Evolutionary conservation across 441 rosid genomes (phyloP).

Genomic region (Bruguiera hainesii): DNA sequence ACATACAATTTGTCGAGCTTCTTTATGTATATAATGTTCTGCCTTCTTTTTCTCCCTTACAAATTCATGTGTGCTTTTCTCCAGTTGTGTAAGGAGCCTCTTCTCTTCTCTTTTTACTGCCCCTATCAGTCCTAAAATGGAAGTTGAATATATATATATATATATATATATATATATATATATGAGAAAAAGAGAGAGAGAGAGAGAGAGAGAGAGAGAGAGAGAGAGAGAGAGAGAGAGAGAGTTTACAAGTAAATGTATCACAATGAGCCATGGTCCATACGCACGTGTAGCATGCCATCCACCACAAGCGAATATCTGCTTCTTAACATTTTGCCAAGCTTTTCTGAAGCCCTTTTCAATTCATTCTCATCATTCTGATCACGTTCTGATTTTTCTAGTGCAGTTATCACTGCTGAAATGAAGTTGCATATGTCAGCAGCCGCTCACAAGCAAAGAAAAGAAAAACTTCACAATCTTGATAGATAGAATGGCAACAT

Average conservation of each 20-base stretch:
- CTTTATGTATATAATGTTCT: constrained; percentile 59
- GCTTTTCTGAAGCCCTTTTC: constrained; percentile 56
- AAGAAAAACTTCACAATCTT: neutral
- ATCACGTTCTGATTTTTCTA: constrained; percentile 37
- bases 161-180: too few species aligned
- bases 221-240: neutral
- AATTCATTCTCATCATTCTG: constrained; percentile 33
- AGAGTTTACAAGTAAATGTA: neutral
- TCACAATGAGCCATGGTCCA: constrained; percentile 8
- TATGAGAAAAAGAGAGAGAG: neutral
- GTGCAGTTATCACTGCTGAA: constrained; percentile 61
- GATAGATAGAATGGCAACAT: neutral
- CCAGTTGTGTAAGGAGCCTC: constrained; percentile 52
- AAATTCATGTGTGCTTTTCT: constrained; percentile 59
- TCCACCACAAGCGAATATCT: constrained; percentile 53
- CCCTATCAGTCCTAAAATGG: too few species aligned
- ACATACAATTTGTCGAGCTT: constrained; percentile 58
- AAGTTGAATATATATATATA: neutral
- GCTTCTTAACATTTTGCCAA: constrained; percentile 53
- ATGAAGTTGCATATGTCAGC: constrained; percentile 19
- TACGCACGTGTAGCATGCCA: constrained; percentile 54
- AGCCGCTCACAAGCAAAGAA: constrained; percentile 6
- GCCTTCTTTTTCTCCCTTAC: constrained; percentile 75
- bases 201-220: neutral
- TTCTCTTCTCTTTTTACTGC: constrained; percentile 15